Conservation (phyloP, 176 grass and related monocot species). For the Poa pratensis region DNA sequence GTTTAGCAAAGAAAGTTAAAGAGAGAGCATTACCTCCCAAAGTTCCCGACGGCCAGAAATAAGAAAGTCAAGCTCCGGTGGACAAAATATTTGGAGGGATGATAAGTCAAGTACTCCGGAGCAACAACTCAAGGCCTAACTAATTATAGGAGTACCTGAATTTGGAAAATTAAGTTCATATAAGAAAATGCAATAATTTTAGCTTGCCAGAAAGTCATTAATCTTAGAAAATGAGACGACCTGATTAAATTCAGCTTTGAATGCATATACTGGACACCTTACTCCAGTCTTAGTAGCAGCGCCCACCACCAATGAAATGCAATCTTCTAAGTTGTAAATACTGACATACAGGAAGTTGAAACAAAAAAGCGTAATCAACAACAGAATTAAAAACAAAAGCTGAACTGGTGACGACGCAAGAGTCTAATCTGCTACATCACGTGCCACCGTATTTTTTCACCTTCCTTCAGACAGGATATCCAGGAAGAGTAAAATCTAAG, state of each 20-base stretch:
- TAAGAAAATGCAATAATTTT: neutral
- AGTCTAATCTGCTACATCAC: slow-evolving; percentile 26
- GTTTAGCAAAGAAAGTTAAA: slow-evolving; percentile 22
- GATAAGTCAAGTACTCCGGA: slow-evolving; percentile 61
- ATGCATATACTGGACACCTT: slow-evolving; percentile 69
- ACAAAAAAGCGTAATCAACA: neutral
- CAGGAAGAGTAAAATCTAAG: slow-evolving; percentile 82
- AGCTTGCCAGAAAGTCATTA: neutral
- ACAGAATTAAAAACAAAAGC: slow-evolving; percentile 9
- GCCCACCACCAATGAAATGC: slow-evolving; percentile 68
- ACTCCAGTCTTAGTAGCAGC: slow-evolving; percentile 71
- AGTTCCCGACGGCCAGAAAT: slow-evolving; percentile 73
- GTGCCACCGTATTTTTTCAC: slow-evolving; percentile 55
- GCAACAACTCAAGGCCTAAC: too few species aligned
- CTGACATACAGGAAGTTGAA: slow-evolving; percentile 48
- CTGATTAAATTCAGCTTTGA: slow-evolving; percentile 84
- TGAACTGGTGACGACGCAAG: neutral
- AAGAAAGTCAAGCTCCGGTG: slow-evolving; percentile 71
- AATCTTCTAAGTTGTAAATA: slow-evolving; percentile 79
- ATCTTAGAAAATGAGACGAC: slow-evolving; percentile 36
- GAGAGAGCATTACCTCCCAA: slow-evolving; percentile 59
- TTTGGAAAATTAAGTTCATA: neutral
- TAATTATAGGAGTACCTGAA: slow-evolving; percentile 25
- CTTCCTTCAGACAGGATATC: slow-evolving; percentile 48
- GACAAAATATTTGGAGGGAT: slow-evolving; percentile 82